A percentile compares a stretch with the other conserved stretches of the same genome.
Conservation (phyloP, 2,329 filamentous ascomycete genomes). For the Fusarium robinianum region DNA sequence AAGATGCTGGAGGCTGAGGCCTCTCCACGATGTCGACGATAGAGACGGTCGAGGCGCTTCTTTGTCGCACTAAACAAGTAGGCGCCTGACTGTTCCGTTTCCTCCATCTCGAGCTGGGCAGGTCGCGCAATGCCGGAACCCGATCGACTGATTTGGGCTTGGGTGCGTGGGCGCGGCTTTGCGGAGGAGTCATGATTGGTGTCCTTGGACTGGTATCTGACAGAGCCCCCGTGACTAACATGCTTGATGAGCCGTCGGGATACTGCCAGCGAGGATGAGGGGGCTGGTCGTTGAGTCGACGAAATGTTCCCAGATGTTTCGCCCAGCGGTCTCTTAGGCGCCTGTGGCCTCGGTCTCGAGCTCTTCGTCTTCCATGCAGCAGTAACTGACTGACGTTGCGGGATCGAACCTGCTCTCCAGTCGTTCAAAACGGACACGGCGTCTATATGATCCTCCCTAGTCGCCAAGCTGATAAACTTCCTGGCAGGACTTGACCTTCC, state of each 20-base stretch:
- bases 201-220: constrained; percentile 32
- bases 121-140: constrained; percentile 44
- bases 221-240: constrained; percentile 32
- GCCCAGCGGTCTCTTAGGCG: constrained; percentile 19
- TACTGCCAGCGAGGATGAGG: constrained; percentile 1
- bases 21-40: constrained; percentile 46
- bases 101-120: constrained; percentile 60
- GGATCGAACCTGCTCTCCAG: constrained; percentile 61
- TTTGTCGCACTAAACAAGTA: constrained; percentile 57
- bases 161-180: constrained; percentile 8
- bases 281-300: constrained; percentile 4
- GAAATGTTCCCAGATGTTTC: constrained; percentile 34
- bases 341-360: constrained; percentile 10
- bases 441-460: constrained; percentile 63
- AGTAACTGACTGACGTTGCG: constrained; percentile 45
- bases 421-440: constrained; percentile 55
- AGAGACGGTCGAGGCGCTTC: constrained; percentile 59
- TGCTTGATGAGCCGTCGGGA: constrained; percentile 40
- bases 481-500: constrained; percentile 59
- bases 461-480: constrained; percentile 65
- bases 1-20: constrained; percentile 23
- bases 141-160: constrained; percentile 10
- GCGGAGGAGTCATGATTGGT: neutral
- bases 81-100: constrained; percentile 40
- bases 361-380: constrained; percentile 25